Base-by-base conservation (phyloP, 2,329 filamentous ascomycete genomes). In the Phyllosticta capitalensis region DNA sequence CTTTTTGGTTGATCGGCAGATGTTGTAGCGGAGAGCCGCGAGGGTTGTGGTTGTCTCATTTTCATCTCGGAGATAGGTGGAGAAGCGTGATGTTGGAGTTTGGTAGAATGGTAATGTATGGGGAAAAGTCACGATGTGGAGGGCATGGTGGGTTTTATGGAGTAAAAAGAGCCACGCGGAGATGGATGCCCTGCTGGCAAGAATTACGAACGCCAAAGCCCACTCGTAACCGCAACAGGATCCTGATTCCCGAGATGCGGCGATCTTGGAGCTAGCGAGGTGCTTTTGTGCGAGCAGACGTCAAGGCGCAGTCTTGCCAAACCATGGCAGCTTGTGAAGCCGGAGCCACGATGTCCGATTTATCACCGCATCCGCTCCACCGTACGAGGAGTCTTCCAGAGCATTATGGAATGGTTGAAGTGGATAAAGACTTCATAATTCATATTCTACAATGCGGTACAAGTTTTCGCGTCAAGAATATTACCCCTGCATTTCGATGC, bases 401-500 rank as follows among this genome's bases (percentile, higher is more conserved):
- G 24, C 24, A 26, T 4, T 26, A 26, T 26, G 24, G 24, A 26
- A 26, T 4, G 24, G 7, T 26, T 38, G 33, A 38, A 38, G 5
- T 38, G 33, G 14, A 38, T n/a, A 4, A 10, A 45, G 6, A n/a
- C 17, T n/a, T 45, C 38, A n/a, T 45, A 3, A 45, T 45, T n/a
- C 38, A 45, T 45, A 6, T n/a, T n/a, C 38, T n/a, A 45, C 38
- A n/a, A n/a, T 14, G 14, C 10, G 9, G 14, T 14, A 12, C 38
- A 1, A n/a, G 5, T 45, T n/a, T 17, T n/a, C 17, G 17, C 14
- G 7, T n/a, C 1, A 45, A 45, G 6, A 5, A 45, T 4, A 1
- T 60, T 58, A 66, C 22, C 66, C 66, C 45, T 67, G 66, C 61
- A 67, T 66, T 62, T 68, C 66, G 22, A 68, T 58, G 21, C 65